phyloP scores from a whole-genome alignment of 2,329 filamentous ascomycete genomes.

The Paracorniculantispora psalliotae region DNA sequence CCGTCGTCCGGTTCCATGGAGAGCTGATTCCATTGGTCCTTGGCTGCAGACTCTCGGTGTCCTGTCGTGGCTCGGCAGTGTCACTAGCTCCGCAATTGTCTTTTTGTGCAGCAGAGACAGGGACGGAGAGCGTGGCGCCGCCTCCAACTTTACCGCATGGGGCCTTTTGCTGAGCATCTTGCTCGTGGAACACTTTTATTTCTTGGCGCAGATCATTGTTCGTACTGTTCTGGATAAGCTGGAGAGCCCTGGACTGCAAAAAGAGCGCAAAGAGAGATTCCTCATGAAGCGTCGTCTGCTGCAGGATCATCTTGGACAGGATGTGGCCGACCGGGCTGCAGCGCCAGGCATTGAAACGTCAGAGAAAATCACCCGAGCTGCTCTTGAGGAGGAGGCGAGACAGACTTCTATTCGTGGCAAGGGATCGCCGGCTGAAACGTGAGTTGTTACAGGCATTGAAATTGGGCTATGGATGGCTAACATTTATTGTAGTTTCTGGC shows the following conservation, averaged over 20 bases:
- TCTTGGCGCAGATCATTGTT: slow-evolving; percentile 70
- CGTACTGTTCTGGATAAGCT: slow-evolving; percentile 70
- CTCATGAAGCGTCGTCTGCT: slow-evolving; percentile 74
- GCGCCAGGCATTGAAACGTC: slow-evolving; percentile 44
- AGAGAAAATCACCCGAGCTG: slow-evolving; percentile 60
- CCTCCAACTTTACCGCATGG: slow-evolving; percentile 70
- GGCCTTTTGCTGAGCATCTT: slow-evolving; percentile 77
- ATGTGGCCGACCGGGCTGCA: slow-evolving; percentile 44
- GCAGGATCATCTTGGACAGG: slow-evolving; percentile 62
- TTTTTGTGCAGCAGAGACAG: slow-evolving; percentile 77
- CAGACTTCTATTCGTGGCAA: slow-evolving; percentile 44
- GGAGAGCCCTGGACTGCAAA: slow-evolving; percentile 80
- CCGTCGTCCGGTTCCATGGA: slow-evolving; percentile 82
- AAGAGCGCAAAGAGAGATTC: slow-evolving; percentile 77
- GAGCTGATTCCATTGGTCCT: slow-evolving; percentile 89
- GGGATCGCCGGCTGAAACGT: slow-evolving; percentile 48
- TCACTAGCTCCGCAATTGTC: slow-evolving; percentile 82
- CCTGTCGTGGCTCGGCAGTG: slow-evolving; percentile 86
- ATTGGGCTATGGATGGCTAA: slow-evolving; percentile 18
- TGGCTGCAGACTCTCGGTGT: slow-evolving; percentile 85
- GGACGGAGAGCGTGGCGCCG: slow-evolving; percentile 59
- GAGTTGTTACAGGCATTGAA: slow-evolving; percentile 20
- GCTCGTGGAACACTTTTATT: slow-evolving; percentile 82
- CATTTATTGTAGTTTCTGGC: slow-evolving; percentile 48
- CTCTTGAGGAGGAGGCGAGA: slow-evolving; percentile 60